Evolutionary conservation across 495 filamentous ascomycete genomes (phyloP).

Genomic region (Neurospora terricola): DNA sequence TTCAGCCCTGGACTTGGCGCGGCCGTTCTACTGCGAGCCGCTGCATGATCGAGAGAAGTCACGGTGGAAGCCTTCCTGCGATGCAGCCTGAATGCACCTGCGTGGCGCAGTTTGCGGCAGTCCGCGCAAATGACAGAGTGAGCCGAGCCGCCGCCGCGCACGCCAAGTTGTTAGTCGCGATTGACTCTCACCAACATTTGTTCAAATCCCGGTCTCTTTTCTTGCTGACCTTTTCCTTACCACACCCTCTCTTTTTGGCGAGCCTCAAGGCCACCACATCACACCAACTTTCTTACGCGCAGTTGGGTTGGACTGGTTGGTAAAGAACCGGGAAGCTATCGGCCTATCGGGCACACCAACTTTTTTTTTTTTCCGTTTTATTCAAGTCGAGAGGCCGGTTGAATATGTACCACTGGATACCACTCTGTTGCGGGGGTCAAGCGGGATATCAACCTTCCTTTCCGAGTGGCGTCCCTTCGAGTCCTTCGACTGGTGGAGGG

Average conservation of each 20-base stretch:
- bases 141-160: background rate
- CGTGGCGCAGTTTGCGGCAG: background rate
- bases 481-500: background rate
- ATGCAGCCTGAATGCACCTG: background rate
- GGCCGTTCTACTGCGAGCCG: background rate
- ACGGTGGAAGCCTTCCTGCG: too few relatives aligned
- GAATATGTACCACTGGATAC: background rate
- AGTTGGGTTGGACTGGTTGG: background rate
- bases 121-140: background rate
- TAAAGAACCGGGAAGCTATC: background rate
- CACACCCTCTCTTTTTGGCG: background rate
- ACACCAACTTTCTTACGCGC: background rate
- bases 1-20: background rate
- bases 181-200: background rate
- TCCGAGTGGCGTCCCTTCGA: background rate
- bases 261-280: background rate
- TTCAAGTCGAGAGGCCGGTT: background rate
- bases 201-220: background rate
- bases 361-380: too few relatives aligned
- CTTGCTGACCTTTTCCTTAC: background rate
- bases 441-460: background rate
- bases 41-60: too few relatives aligned
- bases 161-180: background rate
- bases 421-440: background rate
- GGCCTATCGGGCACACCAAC: background rate